Percentiles rank a stretch among this genome's conserved stretches.
Evolutionary conservation across 345 rosid species (phyloP).

Genomic region (Eucalyptus marginata): DNA sequence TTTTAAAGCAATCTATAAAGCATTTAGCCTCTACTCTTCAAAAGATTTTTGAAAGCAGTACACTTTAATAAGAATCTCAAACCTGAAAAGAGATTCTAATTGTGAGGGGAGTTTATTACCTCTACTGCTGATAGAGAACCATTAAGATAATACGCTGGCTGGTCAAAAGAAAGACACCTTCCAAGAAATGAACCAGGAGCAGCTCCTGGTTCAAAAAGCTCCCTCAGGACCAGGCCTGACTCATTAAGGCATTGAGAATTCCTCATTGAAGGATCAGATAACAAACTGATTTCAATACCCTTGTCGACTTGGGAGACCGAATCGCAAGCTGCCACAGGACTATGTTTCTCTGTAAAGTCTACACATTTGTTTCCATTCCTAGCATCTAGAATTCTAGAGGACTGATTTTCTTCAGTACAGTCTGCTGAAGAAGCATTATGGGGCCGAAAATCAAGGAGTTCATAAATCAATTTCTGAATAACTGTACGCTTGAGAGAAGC

Average conservation of each 20-base stretch:
- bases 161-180: conserved; percentile 51
- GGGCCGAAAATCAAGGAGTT: conserved; percentile 46
- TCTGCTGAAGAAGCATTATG: conserved; percentile 22
- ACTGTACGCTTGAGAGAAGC: conserved; percentile 87
- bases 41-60: neutral
- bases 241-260: conserved; percentile 44
- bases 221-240: conserved; percentile 72
- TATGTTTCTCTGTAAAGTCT: conserved; percentile 27
- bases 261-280: conserved; percentile 49
- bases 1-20: neutral
- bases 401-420: conserved; percentile 20
- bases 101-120: conserved; percentile 26
- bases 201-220: conserved; percentile 61
- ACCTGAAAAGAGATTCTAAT: neutral
- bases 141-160: conserved; percentile 46
- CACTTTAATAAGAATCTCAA: neutral
- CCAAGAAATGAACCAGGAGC: conserved; percentile 54
- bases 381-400: conserved; percentile 20
- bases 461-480: conserved; percentile 67
- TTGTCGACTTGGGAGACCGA: conserved; percentile 29
- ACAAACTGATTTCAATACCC: conserved; percentile 67
- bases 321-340: conserved; percentile 25
- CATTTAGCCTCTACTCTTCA: neutral
- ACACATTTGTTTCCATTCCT: conserved; percentile 17
- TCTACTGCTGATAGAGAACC: conserved; percentile 34